Evolutionary conservation across 345 rosid species (phyloP).

Genomic region (Sisymbrium irio): DNA sequence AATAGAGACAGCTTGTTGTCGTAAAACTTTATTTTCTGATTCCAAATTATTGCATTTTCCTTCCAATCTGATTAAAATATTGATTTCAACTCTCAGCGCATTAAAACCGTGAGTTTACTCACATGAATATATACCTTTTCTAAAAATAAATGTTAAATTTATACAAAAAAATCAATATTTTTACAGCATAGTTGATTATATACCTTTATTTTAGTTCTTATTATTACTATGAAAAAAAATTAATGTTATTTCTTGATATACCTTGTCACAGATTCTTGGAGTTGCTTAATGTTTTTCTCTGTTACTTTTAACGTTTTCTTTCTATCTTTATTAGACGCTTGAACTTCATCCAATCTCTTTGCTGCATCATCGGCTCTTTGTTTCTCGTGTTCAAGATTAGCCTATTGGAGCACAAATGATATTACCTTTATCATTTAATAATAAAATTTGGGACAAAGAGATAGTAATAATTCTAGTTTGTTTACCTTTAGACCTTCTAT

Average conservation of each 20-base stretch:
- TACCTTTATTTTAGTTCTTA: no score
- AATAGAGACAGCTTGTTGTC: constrained; percentile 90
- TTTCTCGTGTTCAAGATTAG: constrained; percentile 55
- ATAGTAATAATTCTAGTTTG: not conserved
- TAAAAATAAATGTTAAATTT: no score
- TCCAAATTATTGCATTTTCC: constrained; percentile 75
- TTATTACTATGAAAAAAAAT: no score
- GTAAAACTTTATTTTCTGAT: constrained; percentile 85
- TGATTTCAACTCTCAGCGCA: not conserved
- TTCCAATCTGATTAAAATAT: constrained; percentile 59
- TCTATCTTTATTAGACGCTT: constrained; percentile 48
- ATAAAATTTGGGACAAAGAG: not conserved
- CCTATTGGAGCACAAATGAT: constrained; percentile 33
- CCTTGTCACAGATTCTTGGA: constrained; percentile 76
- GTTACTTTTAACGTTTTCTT: constrained; percentile 59
- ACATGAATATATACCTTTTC: not conserved
- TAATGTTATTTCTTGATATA: not conserved
- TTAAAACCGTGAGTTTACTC: not conserved
- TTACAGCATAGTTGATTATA: no score
- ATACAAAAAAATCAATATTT: no score
- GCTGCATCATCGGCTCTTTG: constrained; percentile 57
- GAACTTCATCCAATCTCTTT: constrained; percentile 51
- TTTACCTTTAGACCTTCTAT: constrained; percentile 45
- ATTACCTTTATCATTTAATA: no score
- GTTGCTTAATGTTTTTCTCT: constrained; percentile 62